Base-by-base conservation (phyloP, 192 early-diverging fungal genomes). In the Entomortierella beljakovae region DNA sequence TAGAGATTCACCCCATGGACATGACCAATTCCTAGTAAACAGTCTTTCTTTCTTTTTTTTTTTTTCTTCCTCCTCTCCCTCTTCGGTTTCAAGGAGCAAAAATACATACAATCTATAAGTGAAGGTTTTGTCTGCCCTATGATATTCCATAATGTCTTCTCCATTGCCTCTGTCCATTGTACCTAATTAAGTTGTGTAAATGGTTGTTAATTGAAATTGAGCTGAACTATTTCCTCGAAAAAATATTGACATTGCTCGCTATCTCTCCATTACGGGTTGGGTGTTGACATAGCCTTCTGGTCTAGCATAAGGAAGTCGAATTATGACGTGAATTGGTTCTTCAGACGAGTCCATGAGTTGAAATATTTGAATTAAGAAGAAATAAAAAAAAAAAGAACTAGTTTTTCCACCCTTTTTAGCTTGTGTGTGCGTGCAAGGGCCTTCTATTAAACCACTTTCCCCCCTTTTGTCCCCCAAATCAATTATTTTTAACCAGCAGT, bases 121-220 rank as follows among this genome's bases (percentile, higher is more conserved):
- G 61, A 64, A 26, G 71, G 80, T 37, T 87, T 84, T 51, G 86
- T 89, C 57, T 85, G 82, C 4, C 83, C 79, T 37, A 88, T 81
- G 49, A 83, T 77, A 48, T 85, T 76, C 88, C 88, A 89, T 28
- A 89, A 38, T 10, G 77, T 75, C 54, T 85, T 83, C 43, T 89
- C 88, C 88, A 87, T 87, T 48, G 80, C 81, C 50, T 89, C 86
- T 29, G 88, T 88, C 88, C 88, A 89, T 43, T 86, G 61, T 33
- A 88, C 70, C 88, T 87, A 69, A 54, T 38, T 34, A 32, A n/a
- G 40, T 1, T 5, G 11, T 9, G 52, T 58, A 23, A 43, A 13
- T 43, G 18, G 9, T 43, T 9, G 18, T 13, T 43, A 43, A 9
- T 43, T 43, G 42, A 43, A 43, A 13, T 43, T 18, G 42, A 43